A percentile compares a stretch with the other conserved stretches of the same genome.
phyloP scores from a whole-genome alignment of 306 rosid species.

The Cicer yamashitae region DNA sequence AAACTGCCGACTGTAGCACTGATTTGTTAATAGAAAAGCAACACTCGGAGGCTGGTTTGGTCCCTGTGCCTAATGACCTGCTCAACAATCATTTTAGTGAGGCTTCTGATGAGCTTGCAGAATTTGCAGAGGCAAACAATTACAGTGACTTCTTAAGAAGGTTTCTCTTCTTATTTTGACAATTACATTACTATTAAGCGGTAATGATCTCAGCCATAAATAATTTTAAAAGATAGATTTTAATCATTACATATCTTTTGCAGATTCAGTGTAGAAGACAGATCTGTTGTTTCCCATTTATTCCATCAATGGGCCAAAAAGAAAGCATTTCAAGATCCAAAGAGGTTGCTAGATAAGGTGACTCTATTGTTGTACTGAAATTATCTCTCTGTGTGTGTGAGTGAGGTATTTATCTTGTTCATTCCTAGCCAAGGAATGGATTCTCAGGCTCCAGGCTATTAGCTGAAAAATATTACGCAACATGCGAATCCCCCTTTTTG shows the following conservation, averaged over 20 bases:
- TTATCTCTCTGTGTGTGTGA: not conserved
- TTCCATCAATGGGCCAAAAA: slow-evolving; percentile 96
- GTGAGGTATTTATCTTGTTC: not conserved
- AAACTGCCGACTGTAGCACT: slow-evolving; percentile 26
- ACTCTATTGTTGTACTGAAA: slow-evolving; percentile 12
- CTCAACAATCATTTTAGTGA: slow-evolving; percentile 42
- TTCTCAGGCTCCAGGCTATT: not conserved
- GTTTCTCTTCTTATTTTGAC: slow-evolving; percentile 51
- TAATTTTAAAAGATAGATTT: slow-evolving; percentile 36
- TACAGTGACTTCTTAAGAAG: slow-evolving; percentile 77
- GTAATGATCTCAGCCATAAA: slow-evolving; percentile 27
- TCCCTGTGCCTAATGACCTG: slow-evolving; percentile 54
- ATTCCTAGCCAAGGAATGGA: not conserved
- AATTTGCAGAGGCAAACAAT: slow-evolving; percentile 50
- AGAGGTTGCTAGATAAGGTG: slow-evolving; percentile 94
- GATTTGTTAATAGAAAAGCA: slow-evolving; percentile 44
- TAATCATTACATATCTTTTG: slow-evolving; percentile 27
- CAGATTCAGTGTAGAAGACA: slow-evolving; percentile 80
- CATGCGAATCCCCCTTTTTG: not conserved
- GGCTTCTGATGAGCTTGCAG: slow-evolving; percentile 56
- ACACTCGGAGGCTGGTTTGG: slow-evolving; percentile 49
- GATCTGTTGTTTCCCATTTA: slow-evolving; percentile 79
- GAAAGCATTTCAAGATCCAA: slow-evolving; percentile 93
- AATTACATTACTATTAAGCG: slow-evolving; percentile 32
- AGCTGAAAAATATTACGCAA: not conserved